Percentiles rank a stretch among this genome's conserved stretches.
These are phyloP conservation scores for Elongisporangium anandrum DNA, from an alignment of 352 stramenopile species.

Conservation along the genomic window DNA sequence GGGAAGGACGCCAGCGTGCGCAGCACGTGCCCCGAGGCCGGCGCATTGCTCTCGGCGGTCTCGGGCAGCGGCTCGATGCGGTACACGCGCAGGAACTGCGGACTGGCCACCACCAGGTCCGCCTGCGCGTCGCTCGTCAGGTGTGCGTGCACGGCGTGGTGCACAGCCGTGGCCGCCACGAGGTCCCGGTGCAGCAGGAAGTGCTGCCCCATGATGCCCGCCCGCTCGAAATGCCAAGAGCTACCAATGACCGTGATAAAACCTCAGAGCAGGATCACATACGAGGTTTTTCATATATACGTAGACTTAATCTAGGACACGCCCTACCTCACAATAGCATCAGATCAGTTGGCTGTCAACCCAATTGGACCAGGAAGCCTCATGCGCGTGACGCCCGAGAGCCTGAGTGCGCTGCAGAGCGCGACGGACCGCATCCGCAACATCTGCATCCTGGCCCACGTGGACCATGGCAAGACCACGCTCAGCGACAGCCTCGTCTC, in stretches of 20 bases:
- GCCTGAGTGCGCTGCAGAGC: conserved; percentile 60
- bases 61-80: conserved; percentile 54
- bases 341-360: neutral
- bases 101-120: conserved; percentile 71
- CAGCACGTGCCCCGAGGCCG: conserved; percentile 57
- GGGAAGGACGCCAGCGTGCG: conserved; percentile 69
- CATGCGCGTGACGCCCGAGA: conserved; percentile 43
- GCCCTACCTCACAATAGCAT: too few relatives aligned
- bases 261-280: neutral
- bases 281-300: neutral
- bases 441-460: conserved; percentile 95
- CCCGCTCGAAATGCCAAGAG: neutral
- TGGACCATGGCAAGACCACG: conserved; percentile 92
- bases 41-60: conserved; percentile 2
- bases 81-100: conserved; percentile 77
- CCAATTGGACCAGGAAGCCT: conserved; percentile 4
- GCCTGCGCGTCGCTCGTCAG: conserved; percentile 61
- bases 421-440: conserved; percentile 86
- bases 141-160: conserved; percentile 62
- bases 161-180: conserved; percentile 71
- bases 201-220: conserved; percentile 64
- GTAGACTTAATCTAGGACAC: neutral
- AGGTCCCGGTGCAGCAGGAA: conserved; percentile 83
- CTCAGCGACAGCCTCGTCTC: conserved; percentile 95
- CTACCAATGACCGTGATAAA: neutral